phyloP scores from a whole-genome alignment of 768 basidiomycete species.

The Krasilnikovozyma curviuscula region DNA sequence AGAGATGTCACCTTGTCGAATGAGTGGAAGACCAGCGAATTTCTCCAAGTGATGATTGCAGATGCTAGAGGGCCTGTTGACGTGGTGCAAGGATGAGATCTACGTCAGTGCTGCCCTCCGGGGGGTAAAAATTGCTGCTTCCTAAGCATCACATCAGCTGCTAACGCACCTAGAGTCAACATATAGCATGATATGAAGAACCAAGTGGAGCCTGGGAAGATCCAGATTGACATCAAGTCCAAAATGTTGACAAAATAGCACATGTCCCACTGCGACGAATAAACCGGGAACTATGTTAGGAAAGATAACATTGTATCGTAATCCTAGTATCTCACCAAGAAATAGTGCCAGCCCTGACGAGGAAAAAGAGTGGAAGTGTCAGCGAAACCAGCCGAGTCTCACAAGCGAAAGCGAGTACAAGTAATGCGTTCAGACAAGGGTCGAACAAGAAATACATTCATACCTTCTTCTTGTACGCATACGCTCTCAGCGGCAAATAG shows the following conservation, averaged over 20 bases:
- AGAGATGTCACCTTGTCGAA: conserved; percentile 83
- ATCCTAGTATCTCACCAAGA: conserved; percentile 1
- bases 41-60: conserved; percentile 95
- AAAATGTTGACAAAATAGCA: conserved; percentile 48
- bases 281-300: conserved; percentile 5
- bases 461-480: conserved; percentile 71
- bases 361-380: conserved; percentile 12
- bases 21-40: conserved; percentile 94
- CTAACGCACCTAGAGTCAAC: conserved; percentile 47
- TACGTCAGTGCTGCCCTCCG: not conserved
- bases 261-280: conserved; percentile 4
- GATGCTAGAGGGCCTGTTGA: conserved; percentile 51
- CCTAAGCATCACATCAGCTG: not conserved
- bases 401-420: not conserved
- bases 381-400: not conserved
- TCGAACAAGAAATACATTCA: conserved; percentile 93
- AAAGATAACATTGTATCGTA: not conserved
- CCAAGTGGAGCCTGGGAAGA: conserved; percentile 52
- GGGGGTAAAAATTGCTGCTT: not conserved
- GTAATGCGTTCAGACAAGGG: too few species aligned
- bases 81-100: not conserved
- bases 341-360: conserved; percentile 14
- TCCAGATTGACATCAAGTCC: conserved; percentile 79
- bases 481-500: conserved; percentile 64
- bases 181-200: conserved; percentile 87